Conservation (phyloP, 192 early-diverging fungal species). For the Backusella tuberculispora region DNA sequence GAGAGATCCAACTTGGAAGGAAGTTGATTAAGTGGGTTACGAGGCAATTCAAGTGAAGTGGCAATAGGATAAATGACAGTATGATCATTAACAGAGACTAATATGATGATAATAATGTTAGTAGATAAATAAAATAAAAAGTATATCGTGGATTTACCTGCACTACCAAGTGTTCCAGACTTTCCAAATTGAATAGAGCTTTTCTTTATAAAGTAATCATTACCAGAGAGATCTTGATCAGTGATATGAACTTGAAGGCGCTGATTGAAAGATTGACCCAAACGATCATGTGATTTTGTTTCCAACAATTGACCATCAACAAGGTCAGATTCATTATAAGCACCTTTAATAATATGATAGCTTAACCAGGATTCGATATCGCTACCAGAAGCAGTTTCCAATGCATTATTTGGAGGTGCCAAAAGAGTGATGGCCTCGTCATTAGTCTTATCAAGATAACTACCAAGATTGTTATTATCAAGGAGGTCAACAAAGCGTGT, state of each 20-base stretch:
- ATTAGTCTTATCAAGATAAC: constrained; percentile 62
- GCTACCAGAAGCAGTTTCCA: constrained; percentile 35
- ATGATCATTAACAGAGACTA: constrained; percentile 59
- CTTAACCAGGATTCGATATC: constrained; percentile 53
- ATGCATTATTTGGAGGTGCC: constrained; percentile 64
- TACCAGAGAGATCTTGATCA: constrained; percentile 27
- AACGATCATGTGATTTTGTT: constrained; percentile 53
- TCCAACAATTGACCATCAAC: constrained; percentile 54
- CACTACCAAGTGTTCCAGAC: constrained; percentile 48
- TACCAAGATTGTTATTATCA: constrained; percentile 54
- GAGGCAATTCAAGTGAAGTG: constrained; percentile 55
- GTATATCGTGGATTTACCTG: constrained; percentile 35
- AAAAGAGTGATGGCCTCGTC: constrained; percentile 64
- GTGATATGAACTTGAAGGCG: constrained; percentile 50
- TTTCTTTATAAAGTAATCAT: constrained; percentile 30
- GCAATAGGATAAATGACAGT: constrained; percentile 64
- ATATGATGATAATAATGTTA: constrained; percentile 5
- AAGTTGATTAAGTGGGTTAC: constrained; percentile 48
- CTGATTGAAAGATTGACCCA: constrained; percentile 53
- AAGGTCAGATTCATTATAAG: constrained; percentile 49
- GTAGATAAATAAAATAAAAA: background rate
- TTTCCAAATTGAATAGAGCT: constrained; percentile 53
- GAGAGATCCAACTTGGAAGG: constrained; percentile 54
- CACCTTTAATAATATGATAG: constrained; percentile 70
- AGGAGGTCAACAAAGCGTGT: constrained; percentile 64